Conservation (phyloP, 495 filamentous ascomycete species). For the Neurospora sp. region DNA sequence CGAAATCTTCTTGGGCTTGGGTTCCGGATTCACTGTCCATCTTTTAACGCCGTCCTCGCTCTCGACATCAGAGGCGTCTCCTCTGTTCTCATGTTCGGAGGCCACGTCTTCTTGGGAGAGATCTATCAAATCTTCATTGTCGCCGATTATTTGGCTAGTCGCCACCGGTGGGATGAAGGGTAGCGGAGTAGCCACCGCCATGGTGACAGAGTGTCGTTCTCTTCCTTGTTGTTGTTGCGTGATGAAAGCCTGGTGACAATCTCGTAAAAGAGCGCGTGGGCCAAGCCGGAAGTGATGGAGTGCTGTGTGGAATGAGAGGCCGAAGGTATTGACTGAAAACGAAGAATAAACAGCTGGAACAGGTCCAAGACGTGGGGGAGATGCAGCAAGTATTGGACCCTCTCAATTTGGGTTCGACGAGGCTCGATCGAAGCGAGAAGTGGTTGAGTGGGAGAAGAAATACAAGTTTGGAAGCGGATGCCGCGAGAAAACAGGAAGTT, state of each 20-base stretch:
- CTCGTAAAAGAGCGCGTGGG: not conserved
- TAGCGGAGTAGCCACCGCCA: not conserved
- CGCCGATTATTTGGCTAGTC: not conserved
- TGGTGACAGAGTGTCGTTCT: not conserved
- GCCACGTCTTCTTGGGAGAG: not conserved
- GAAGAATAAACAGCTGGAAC: not conserved
- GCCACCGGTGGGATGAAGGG: not conserved
- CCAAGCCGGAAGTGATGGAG: not conserved
- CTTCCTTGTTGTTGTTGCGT: not conserved
- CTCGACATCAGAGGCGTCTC: slow-evolving; percentile 3
- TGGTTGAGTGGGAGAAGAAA: not conserved
- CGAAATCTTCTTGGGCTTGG: slow-evolving; percentile 28
- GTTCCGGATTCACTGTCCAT: slow-evolving; percentile 11
- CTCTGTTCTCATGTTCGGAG: slow-evolving; percentile 9
- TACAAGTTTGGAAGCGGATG: not conserved
- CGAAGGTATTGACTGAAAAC: not conserved
- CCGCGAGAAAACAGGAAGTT: not conserved
- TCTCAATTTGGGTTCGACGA: not conserved
- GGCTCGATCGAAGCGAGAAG: not conserved
- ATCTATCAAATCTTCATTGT: not conserved
- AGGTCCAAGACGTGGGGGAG: not conserved
- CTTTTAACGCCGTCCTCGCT: slow-evolving; percentile 21
- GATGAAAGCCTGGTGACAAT: not conserved
- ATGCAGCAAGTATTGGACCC: not conserved
- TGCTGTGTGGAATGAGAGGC: not conserved